These are phyloP conservation scores for Immersiella caudata DNA, from an alignment of 495 filamentous ascomycete species.

Conservation along the genomic window DNA sequence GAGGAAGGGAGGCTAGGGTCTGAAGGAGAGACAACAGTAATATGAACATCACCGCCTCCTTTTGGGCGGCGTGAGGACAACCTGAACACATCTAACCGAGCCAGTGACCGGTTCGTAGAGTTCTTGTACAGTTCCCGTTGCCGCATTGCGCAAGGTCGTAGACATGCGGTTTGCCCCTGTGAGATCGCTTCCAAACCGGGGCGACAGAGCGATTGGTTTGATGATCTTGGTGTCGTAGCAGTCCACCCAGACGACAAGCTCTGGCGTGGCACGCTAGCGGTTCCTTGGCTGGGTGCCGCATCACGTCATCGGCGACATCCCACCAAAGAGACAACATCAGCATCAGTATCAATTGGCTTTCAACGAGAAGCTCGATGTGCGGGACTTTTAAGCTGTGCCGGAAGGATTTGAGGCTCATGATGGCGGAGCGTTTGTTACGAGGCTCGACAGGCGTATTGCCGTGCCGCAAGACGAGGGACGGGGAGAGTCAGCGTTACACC, in stretches of 20 bases:
- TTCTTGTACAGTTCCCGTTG: too few species aligned
- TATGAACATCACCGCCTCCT: slow-evolving; percentile 34
- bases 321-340: neutral
- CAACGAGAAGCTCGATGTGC: neutral
- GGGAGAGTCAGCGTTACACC: neutral
- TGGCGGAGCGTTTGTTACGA: neutral
- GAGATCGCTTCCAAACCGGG: neutral
- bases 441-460: neutral
- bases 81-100: too few species aligned
- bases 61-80: neutral
- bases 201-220: neutral
- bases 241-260: too few species aligned
- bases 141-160: too few species aligned
- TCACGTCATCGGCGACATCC: neutral
- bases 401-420: neutral
- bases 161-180: neutral
- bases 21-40: slow-evolving; percentile 32
- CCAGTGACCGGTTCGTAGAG: neutral
- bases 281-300: neutral
- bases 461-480: neutral
- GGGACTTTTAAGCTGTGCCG: neutral
- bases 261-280: too few species aligned
- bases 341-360: neutral
- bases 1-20: slow-evolving; percentile 12
- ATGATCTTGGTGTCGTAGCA: neutral